Base-by-base conservation (phyloP, 176 grass and related monocot genomes). In the Guadua angustifolia region DNA sequence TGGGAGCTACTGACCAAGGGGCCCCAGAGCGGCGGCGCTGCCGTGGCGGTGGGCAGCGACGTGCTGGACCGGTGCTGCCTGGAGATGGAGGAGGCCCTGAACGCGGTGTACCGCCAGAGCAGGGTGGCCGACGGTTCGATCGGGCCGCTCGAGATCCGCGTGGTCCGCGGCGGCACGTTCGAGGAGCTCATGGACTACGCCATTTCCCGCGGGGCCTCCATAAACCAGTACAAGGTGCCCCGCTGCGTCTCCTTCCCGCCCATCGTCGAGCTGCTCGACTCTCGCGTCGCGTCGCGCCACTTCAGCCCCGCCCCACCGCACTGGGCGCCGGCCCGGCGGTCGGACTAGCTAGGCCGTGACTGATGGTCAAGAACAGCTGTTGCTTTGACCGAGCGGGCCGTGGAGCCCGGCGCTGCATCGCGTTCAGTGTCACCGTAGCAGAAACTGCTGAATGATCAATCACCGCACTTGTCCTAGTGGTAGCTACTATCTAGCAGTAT, bases 221-320 rank as follows among this genome's bases (percentile, higher is more conserved):
- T 91, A 76, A 89, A 91, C 86, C 92, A 94, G 89, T 94, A 94
- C 92, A 94, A 94, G 83, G 89, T 91, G 74, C 92, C 92, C 0
- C 88, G 86, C 63, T 94, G 92, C 85, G 86, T 94, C 5, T 80
- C 75, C 33, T 89, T 91, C 82, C 89, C 92, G 42, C 89, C 89
- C 59, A 89, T 92, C 84, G 63, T 92, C 1, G 91, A 92, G 77
- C 77, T 92, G 75, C 88, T 92, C 71, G 88, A 92, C 81, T 92
- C 91, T 5, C 88, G 91, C 25, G 87, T 87, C 53, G 84, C 90
- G 47, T 92, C 91, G 68, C 29, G 62, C 7, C 92, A 94, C 86
- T 91, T 91, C 75, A 86, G 79, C 83, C 92, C 83, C 2, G 59
- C 62, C 25, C 59, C 40, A 56, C 92, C 92, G 69, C 80, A 88